Base-by-base conservation (phyloP, 768 basidiomycete species). In the Rubroboletus pulcherrimus region DNA sequence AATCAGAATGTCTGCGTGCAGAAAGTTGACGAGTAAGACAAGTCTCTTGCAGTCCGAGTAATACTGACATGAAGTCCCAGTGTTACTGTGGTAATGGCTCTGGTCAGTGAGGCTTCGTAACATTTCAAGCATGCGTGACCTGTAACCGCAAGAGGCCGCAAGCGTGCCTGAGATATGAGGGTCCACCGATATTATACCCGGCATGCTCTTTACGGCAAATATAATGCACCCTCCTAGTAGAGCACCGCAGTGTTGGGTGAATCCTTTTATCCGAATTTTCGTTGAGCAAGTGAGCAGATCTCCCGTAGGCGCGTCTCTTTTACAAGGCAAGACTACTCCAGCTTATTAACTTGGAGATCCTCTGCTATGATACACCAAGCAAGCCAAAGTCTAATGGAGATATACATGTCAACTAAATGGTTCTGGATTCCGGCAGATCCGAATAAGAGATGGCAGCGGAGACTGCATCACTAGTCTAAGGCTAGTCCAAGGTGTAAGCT, bases 1-100 rank as follows among this genome's bases (percentile, higher is more conserved):
- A 29, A 66, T 44, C 3, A 34, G 10, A 46, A 38, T n/a, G 5
- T 43, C 30, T 40, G 24, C 38, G 1, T 51, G 33, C 50, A 91
- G 89, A 91, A 92, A 83, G 68, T 84, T 45, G 89, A 92, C 61
- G 90, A 91, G 89, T 91, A 62, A 70, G 87, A 73, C 6, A 10
- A 29, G 26, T 21, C 44, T 51, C n/a, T 30, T 49, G 42, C 26
- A 12, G 49, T 53, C 9, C 15, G 49, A 41, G 21, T 26, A 35
- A 26, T 40, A 48, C 54, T 71, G 34, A 66, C 39, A 34, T 53
- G 26, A 14, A 39, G 24, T 19, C 55, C 44, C 54, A 90, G 89
- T 63, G 86, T 89, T 12, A 89, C 88, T 0, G 83, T 89, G 17
- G 71, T 89, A 30, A 82, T 87, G 39, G 82, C 80, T 15, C 74